Percentiles rank a stretch among this genome's conserved stretches.
Conservation (phyloP, 139 green algal genomes). For the Auxenochlorella protothecoides region DNA sequence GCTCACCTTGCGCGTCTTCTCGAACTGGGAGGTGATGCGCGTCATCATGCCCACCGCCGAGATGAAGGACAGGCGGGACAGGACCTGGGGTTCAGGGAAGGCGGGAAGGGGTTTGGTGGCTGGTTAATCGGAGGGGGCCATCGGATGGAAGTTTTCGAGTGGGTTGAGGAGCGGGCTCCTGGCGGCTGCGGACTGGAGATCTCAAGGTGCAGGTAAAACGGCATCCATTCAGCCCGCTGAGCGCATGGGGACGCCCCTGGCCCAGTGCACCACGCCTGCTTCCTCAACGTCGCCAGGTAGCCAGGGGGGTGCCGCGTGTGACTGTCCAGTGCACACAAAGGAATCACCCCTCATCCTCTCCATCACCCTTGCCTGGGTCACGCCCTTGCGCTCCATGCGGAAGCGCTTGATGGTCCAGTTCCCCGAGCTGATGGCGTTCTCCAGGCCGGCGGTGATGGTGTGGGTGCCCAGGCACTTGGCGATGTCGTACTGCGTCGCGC, state of each 20-base stretch:
- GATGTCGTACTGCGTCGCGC: constrained; percentile 80
- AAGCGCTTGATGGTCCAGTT: constrained; percentile 99
- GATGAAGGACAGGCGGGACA: constrained; percentile 94
- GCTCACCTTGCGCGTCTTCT: constrained; percentile 96
- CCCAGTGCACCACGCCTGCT: too few relatives aligned
- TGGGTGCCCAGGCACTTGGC: constrained; percentile 84
- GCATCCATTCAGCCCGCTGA: too few relatives aligned
- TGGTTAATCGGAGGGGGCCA: too few relatives aligned
- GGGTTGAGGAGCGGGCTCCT: too few relatives aligned
- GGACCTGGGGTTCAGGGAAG: constrained; percentile 56
- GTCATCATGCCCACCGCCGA: constrained; percentile 96
- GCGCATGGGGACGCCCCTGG: too few relatives aligned
- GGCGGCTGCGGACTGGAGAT: too few relatives aligned
- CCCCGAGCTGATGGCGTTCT: constrained; percentile 80
- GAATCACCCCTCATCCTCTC: constrained; percentile 51
- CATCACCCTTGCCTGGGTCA: constrained; percentile 83
- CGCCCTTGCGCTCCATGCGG: constrained; percentile 94
- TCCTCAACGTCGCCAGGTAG: too few relatives aligned
- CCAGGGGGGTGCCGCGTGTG: constrained; percentile 59
- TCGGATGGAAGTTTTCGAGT: too few relatives aligned
- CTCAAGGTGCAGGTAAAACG: too few relatives aligned
- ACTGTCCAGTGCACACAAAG: constrained; percentile 83
- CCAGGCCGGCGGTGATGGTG: constrained; percentile 89
- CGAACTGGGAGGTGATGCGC: constrained; percentile 95
- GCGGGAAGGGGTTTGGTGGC: not conserved